These are phyloP conservation scores for Yamadazyma friedrichii DNA, from an alignment of 1,139 yeast species.

Conservation along the genomic window DNA sequence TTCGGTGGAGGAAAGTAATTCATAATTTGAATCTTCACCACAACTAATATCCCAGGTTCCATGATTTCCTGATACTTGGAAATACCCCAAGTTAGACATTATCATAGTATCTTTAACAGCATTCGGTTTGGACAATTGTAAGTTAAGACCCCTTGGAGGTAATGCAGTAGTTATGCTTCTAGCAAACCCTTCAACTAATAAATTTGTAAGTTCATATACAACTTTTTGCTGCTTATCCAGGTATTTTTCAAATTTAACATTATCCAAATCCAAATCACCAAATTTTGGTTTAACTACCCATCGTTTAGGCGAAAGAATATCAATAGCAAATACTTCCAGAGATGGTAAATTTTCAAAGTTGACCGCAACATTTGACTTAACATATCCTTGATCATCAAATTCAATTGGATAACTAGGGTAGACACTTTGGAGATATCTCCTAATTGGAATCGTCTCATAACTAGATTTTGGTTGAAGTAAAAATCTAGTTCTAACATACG, in stretches of 20 bases:
- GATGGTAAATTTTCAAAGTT: slow-evolving; percentile 39
- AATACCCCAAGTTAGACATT: slow-evolving; percentile 74
- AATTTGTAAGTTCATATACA: slow-evolving; percentile 36
- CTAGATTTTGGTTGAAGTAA: slow-evolving; percentile 55
- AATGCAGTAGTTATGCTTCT: slow-evolving; percentile 35
- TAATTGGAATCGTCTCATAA: slow-evolving; percentile 43
- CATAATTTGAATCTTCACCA: slow-evolving; percentile 26
- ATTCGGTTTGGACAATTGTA: slow-evolving; percentile 32
- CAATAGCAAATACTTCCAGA: slow-evolving; percentile 52
- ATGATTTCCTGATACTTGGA: slow-evolving; percentile 68
- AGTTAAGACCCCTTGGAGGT: slow-evolving; percentile 52
- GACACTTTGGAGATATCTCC: slow-evolving; percentile 57
- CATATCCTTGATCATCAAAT: slow-evolving; percentile 41
- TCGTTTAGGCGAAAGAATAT: slow-evolving; percentile 59
- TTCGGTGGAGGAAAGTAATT: slow-evolving; percentile 37
- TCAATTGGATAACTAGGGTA: slow-evolving; percentile 34
- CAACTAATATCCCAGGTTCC: slow-evolving; percentile 56
- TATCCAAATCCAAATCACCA: slow-evolving; percentile 55
- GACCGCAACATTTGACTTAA: slow-evolving; percentile 9
- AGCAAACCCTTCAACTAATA: slow-evolving; percentile 73
- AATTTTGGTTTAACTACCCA: slow-evolving; percentile 56
- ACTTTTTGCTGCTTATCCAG: slow-evolving; percentile 13
- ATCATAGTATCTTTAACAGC: slow-evolving; percentile 52
- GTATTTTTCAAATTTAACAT: slow-evolving; percentile 44
- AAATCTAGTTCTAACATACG: slow-evolving; percentile 51